These are phyloP conservation scores for Lepiota brunneoincarnata DNA, from an alignment of 768 basidiomycete genomes.

Conservation along the genomic window DNA sequence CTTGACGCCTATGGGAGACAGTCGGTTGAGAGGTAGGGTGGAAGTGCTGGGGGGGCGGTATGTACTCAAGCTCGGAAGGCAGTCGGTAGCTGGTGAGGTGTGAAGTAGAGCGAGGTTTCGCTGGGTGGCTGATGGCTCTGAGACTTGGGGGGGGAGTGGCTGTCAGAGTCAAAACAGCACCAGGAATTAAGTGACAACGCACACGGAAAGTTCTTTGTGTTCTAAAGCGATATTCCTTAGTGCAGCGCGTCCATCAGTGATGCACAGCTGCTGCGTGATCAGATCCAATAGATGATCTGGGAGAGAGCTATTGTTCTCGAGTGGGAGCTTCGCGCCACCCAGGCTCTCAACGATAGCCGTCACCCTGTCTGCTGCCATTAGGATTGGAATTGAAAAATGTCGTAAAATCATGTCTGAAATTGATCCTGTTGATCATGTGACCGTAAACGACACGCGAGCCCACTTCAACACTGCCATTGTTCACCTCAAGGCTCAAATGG, in stretches of 20 bases:
- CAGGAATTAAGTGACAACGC: background rate
- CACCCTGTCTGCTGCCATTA: background rate
- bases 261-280: conserved; percentile 26
- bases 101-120: background rate
- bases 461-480: too few species aligned
- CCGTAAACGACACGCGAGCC: too few species aligned
- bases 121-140: background rate
- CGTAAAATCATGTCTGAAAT: too few species aligned
- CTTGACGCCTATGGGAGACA: conserved; percentile 19
- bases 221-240: conserved; percentile 30
- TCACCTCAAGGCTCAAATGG: background rate
- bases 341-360: conserved; percentile 21
- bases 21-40: background rate
- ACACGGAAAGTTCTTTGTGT: conserved; percentile 27
- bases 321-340: conserved; percentile 30
- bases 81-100: background rate
- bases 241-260: conserved; percentile 15
- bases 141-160: background rate
- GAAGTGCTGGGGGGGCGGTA: background rate
- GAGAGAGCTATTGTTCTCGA: conserved; percentile 30
- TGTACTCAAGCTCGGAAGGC: background rate
- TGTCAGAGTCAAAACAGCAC: background rate
- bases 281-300: conserved; percentile 33
- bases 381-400: too few species aligned
- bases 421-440: too few species aligned